Evolutionary conservation across 768 basidiomycete genomes (phyloP).

Genomic region (Rhodotorula kratochvilovae): DNA sequence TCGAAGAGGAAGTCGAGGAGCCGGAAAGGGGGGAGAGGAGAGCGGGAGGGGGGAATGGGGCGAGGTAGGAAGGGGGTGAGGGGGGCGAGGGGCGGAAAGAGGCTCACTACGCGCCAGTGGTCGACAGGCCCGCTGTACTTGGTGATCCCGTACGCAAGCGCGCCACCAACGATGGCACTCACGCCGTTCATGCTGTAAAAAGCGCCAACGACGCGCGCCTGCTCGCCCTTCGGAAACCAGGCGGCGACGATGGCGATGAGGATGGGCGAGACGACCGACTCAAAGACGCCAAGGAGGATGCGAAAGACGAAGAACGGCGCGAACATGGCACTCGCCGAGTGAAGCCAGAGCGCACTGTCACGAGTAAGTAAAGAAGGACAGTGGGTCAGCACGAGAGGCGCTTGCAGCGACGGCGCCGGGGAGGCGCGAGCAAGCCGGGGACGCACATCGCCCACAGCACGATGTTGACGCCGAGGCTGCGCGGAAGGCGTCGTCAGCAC

Average conservation of each 20-base stretch:
- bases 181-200: conserved; percentile 62
- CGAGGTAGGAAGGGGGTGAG: too few species aligned
- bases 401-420: too few species aligned
- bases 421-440: neutral
- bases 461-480: conserved; percentile 55
- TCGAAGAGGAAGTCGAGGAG: neutral
- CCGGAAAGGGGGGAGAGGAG: too few species aligned
- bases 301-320: conserved; percentile 61
- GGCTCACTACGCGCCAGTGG: conserved; percentile 51
- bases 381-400: neutral
- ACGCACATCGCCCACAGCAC: conserved; percentile 54
- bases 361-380: conserved; percentile 34
- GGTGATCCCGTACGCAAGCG: conserved; percentile 60
- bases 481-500: conserved; percentile 2
- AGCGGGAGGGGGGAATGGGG: too few species aligned
- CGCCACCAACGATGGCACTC: conserved; percentile 53
- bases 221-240: conserved; percentile 67
- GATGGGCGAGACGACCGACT: conserved; percentile 24
- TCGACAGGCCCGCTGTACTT: conserved; percentile 54
- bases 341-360: conserved; percentile 56
- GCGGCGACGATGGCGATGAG: conserved; percentile 61
- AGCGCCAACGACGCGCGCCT: conserved; percentile 60
- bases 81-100: neutral
- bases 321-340: conserved; percentile 58
- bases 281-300: conserved; percentile 53